A percentile compares a stretch with the other conserved stretches of the same genome.
phyloP scores from a whole-genome alignment of 176 grass and related monocot genomes.

The Alloteropsis semialata region DNA sequence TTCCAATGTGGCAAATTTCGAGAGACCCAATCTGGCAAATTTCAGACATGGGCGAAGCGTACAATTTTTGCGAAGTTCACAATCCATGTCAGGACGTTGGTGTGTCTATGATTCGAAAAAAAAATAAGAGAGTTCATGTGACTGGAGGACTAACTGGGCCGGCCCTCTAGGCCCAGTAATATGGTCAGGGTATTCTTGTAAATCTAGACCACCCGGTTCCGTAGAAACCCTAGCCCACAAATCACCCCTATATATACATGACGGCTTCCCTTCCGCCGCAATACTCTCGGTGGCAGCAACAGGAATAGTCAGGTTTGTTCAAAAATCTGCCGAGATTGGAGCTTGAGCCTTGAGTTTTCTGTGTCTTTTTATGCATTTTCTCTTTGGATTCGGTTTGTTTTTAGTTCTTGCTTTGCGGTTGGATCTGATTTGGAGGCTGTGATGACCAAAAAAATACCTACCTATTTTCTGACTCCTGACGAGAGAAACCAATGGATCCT shows the following conservation, averaged over 20 bases:
- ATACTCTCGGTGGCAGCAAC: too few relatives aligned
- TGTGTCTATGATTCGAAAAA: too few relatives aligned
- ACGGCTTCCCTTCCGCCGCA: background rate
- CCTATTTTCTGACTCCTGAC: slow-evolving; percentile 71
- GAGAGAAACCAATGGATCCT: slow-evolving; percentile 51
- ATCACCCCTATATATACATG: slow-evolving; percentile 8
- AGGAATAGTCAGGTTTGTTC: background rate
- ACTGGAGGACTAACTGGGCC: background rate
- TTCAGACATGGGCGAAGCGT: too few relatives aligned
- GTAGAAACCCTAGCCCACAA: slow-evolving; percentile 25
- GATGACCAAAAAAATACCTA: slow-evolving; percentile 64
- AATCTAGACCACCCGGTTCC: background rate
- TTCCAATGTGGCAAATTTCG: too few relatives aligned
- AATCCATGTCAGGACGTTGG: too few relatives aligned
- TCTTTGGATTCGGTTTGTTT: background rate
- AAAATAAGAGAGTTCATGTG: too few relatives aligned
- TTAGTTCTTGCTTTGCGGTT: background rate
- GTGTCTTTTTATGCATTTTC: background rate
- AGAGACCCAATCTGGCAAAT: too few relatives aligned
- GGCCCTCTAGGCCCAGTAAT: background rate
- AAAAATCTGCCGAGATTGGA: background rate
- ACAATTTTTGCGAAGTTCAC: too few relatives aligned
- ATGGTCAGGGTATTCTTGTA: background rate
- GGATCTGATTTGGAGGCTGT: slow-evolving; percentile 29
- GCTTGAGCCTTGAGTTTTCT: accelerated